Base-by-base conservation (phyloP, 345 rosid genomes). In the Linum trigynum region DNA sequence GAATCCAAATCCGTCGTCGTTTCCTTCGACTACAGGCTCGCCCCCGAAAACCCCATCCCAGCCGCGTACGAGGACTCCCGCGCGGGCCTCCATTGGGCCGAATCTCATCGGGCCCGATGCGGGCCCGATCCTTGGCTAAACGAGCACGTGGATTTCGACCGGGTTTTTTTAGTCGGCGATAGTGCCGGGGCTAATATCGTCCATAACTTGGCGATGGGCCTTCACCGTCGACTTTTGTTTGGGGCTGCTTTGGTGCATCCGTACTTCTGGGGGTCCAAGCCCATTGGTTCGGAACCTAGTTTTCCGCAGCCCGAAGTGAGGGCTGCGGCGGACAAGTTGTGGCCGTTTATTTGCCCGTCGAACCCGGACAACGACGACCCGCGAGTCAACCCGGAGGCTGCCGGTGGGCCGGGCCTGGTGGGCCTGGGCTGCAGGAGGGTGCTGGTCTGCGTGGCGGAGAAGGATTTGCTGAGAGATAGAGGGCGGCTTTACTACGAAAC, bases 261-360 rank as follows among this genome's bases (percentile, higher is more conserved):
- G 2, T 71, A 59, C 51, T 67, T 67, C 32, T 72, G 64, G 71
- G 75, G 75, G 37, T 61, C 70, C 37, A 63, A 56, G 7, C 41
- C 43, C 3, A 45, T 45, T 45, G 51, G 51, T 7, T 45, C 51
- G 0, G 51, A 45, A 14, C 17, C 37, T 3, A 17, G 6, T 5
- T 4, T 7, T 8, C 11, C 7, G 7, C 51, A 7, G 11, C 78
- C 69, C 1, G 79, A 59, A 0, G 55, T 2, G 61, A 80, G 75
- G 74, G 77, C 65, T 0, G 2, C 36, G 5, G 11, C 72, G 36
- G 90, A 72, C 0, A 38, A 69, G 2, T 9, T 82, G 38, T 86
- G 94, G 89, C 78, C 80, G 11, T 72, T 82, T 8, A 17, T 71
- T n/a, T 77, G 81, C n/a, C 74, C 81, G 0, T 74, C 76, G 2